Conservation (phyloP, 2,329 filamentous ascomycete species). For the Neospermospora avenae region DNA sequence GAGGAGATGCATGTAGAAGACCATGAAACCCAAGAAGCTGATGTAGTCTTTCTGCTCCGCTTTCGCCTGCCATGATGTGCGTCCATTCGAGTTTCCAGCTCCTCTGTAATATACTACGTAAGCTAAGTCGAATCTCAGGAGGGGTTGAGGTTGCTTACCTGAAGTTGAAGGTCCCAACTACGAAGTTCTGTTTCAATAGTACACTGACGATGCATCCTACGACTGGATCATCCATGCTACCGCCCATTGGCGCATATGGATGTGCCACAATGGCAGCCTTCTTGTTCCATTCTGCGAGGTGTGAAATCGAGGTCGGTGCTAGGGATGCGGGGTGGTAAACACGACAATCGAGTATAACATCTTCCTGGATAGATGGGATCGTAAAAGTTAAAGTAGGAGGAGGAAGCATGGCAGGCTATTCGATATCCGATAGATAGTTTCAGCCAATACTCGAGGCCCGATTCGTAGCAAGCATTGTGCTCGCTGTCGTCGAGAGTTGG, state of each 20-base stretch:
- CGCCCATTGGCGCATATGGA: conserved; percentile 86
- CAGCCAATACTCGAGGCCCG: conserved; percentile 17
- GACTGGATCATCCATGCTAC: conserved; percentile 77
- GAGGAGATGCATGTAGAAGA: conserved; percentile 64
- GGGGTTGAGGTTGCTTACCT: conserved; percentile 49
- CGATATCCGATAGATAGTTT: conserved; percentile 15
- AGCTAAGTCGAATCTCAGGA: neutral
- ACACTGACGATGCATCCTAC: conserved; percentile 60
- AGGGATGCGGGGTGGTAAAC: conserved; percentile 68
- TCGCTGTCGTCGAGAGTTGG: neutral
- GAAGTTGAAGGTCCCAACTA: conserved; percentile 91
- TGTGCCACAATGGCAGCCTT: conserved; percentile 73
- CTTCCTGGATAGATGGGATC: conserved; percentile 82
- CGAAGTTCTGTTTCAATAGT: conserved; percentile 64
- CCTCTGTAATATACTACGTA: conserved; percentile 52
- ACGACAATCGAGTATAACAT: conserved; percentile 72
- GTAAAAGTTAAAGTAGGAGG: conserved; percentile 63
- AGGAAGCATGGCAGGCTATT: conserved; percentile 46
- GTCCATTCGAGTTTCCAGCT: conserved; percentile 68
- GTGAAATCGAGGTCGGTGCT: conserved; percentile 18
- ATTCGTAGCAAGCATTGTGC: conserved; percentile 12
- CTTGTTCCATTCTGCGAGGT: conserved; percentile 35
- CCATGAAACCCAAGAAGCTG: conserved; percentile 75
- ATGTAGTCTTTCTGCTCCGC: conserved; percentile 80
- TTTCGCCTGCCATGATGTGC: conserved; percentile 83